Conservation (phyloP, 257 asterid genomes). For the Fraxinus cuspidata region DNA sequence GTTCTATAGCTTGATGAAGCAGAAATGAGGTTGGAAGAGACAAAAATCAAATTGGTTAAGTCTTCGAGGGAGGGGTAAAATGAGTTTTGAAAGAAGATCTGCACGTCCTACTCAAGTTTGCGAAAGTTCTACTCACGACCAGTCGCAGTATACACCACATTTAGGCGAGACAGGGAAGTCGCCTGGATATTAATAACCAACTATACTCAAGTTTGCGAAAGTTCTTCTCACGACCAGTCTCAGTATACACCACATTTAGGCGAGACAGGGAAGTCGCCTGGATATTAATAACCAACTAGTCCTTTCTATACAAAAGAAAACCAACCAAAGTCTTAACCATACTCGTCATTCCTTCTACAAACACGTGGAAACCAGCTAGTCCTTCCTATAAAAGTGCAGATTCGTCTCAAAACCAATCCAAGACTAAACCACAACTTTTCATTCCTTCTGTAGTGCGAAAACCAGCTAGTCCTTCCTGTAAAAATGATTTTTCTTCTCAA, state of each 20-base stretch:
- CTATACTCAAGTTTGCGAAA: too few species aligned
- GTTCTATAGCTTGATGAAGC: slow-evolving; percentile 54
- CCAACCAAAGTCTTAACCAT: too few species aligned
- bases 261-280: background rate
- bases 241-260: slow-evolving; percentile 5
- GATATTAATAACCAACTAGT: background rate
- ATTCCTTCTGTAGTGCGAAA: slow-evolving; percentile 38
- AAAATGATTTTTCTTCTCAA: slow-evolving; percentile 36
- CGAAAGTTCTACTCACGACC: too few species aligned
- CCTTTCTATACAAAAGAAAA: too few species aligned
- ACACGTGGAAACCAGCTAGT: background rate
- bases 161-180: too few species aligned
- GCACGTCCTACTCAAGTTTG: slow-evolving; percentile 22
- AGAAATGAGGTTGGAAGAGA: slow-evolving; percentile 58
- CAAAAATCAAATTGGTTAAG: slow-evolving; percentile 54
- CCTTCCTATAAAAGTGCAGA: slow-evolving; percentile 20
- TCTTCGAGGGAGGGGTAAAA: slow-evolving; percentile 36
- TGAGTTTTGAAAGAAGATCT: slow-evolving; percentile 26
- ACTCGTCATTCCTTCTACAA: too few species aligned
- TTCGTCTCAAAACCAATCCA: slow-evolving; percentile 36
- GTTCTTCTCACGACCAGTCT: slow-evolving; percentile 8
- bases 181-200: too few species aligned
- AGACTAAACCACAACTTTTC: slow-evolving; percentile 42
- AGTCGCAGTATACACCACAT: too few species aligned
- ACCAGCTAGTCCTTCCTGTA: background rate